These are phyloP conservation scores for Mucor velutinosus DNA, from an alignment of 371 early-diverging fungal genomes.

Conservation along the genomic window DNA sequence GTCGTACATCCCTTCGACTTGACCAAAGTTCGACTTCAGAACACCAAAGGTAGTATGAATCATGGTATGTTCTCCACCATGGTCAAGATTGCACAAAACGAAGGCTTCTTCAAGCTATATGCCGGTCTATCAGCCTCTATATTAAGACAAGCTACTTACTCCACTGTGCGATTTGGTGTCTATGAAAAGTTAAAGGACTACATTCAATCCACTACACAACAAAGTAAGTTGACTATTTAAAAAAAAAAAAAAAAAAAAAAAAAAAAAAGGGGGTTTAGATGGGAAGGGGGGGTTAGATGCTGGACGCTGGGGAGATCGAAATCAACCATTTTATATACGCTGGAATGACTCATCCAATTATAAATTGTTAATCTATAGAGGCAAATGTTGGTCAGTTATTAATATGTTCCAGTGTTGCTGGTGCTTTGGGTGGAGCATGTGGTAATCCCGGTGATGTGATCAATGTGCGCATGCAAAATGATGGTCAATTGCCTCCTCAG, in stretches of 20 bases:
- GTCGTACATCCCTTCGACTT: conserved; percentile 86
- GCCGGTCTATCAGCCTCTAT: conserved; percentile 75
- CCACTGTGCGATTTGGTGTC: conserved; percentile 77
- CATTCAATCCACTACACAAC: conserved; percentile 44
- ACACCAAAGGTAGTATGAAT: conserved; percentile 52
- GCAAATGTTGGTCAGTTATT: conserved; percentile 47
- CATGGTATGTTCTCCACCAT: conserved; percentile 57
- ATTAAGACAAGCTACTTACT: conserved; percentile 78
- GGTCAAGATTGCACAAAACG: conserved; percentile 52
- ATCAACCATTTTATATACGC: not conserved
- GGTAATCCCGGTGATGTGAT: conserved; percentile 88
- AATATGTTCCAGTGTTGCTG: conserved; percentile 68
- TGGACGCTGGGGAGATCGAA: conserved; percentile 2
- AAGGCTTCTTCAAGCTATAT: conserved; percentile 63
- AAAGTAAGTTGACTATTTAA: conserved; percentile 39
- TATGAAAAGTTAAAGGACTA: conserved; percentile 70
- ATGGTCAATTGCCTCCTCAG: conserved; percentile 70
- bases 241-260: not conserved
- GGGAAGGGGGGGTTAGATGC: not conserved
- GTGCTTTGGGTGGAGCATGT: conserved; percentile 77
- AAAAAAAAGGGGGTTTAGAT: not conserved
- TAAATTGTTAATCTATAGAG: conserved; percentile 8
- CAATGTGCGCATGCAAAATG: conserved; percentile 85
- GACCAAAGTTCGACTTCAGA: conserved; percentile 87
- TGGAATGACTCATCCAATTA: conserved; percentile 25